Evolutionary conservation across 1,139 yeast genomes (phyloP).

Genomic region (Magnusiomyces ingens): DNA sequence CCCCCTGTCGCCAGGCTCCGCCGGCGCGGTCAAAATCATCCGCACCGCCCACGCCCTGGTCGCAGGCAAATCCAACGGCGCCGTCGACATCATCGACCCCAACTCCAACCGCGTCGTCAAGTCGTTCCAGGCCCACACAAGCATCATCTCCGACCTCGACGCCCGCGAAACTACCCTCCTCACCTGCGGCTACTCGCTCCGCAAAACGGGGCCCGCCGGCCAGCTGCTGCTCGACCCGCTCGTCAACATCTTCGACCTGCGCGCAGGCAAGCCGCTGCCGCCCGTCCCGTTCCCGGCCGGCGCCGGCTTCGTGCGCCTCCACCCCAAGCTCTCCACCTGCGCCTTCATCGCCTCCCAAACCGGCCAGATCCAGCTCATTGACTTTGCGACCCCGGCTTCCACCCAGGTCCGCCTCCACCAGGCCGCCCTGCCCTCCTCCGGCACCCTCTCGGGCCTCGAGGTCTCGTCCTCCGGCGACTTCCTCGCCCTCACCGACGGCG

Average conservation of each 20-base stretch:
- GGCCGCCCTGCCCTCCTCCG: conserved; percentile 34
- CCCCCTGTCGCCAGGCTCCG: conserved; percentile 8
- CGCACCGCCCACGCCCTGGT: conserved; percentile 42
- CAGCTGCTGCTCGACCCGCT: conserved; percentile 61
- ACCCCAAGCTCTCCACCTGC: conserved; percentile 79
- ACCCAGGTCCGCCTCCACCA: conserved; percentile 37
- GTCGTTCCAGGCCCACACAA: conserved; percentile 65
- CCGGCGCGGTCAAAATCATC: conserved; percentile 37
- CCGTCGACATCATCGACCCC: conserved; percentile 74
- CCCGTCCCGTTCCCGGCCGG: conserved; percentile 90
- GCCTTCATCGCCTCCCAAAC: conserved; percentile 64
- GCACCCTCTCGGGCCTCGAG: conserved; percentile 47
- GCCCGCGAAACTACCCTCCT: conserved; percentile 69
- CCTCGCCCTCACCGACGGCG: conserved; percentile 57
- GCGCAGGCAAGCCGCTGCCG: conserved; percentile 64
- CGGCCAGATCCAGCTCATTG: conserved; percentile 84
- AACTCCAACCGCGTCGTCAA: conserved; percentile 48
- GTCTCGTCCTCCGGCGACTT: conserved; percentile 79
- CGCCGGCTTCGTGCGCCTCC: conserved; percentile 75
- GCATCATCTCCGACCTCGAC: conserved; percentile 70
- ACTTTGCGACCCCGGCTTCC: conserved; percentile 68
- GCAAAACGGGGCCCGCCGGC: conserved; percentile 38
- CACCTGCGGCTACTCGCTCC: conserved; percentile 72
- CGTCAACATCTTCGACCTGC: conserved; percentile 73
- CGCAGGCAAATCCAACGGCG: conserved; percentile 62